Base-by-base conservation (phyloP, 1,284 basidiomycete species). In the Coniophora puteana region DNA sequence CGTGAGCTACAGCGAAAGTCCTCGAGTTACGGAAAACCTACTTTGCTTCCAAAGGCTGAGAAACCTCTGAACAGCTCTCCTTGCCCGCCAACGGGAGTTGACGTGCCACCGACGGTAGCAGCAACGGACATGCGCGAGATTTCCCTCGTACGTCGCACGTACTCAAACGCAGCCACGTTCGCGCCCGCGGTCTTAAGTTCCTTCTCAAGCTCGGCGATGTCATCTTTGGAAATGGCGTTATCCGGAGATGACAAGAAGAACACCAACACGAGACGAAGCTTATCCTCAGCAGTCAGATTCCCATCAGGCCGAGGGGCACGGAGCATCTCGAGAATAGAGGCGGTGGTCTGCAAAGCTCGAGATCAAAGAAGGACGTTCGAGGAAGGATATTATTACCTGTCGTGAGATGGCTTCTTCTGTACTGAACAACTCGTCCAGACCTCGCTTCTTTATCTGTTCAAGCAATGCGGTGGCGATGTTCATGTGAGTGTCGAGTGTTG, bases 401-500 rank as follows among this genome's bases (percentile, higher is more conserved):
- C 91, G 91, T 22, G 74, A 72, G 44, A 92, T 92, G 5, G 81
- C 79, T 64, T 99, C 96, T 68, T 99, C 96, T 18, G 87, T 83
- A 62, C 95, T 94, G 71, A 98, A 99, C 13, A 99, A 73, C 53
- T 95, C 95, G 62, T 99, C 96, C 18, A 99, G 72, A 5, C 92
- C 93, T 34, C 96, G 81, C 49, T 85, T 83, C 69, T 98, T 98
- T 71, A 99, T 98, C 16, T 97, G 86, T 61, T 96, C 93, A 22
- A 99, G 69, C 12, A 99, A 69, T 6, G 95, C 87, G 3, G 95
- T 98, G 24, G 96, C 96, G 42, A 99, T 97, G 67, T 99, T 98
- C 94, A 99, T 99, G 52, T 99, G 95, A 1, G 95, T 93, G 62
- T 99, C 96, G 25, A 99, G 77, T 2, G 91, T 95, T 34, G 92